A percentile compares a stretch with the other conserved stretches of the same genome.
Conservation (phyloP, 108 stramenopile species). For the Chaetoceros tenuissimus region DNA sequence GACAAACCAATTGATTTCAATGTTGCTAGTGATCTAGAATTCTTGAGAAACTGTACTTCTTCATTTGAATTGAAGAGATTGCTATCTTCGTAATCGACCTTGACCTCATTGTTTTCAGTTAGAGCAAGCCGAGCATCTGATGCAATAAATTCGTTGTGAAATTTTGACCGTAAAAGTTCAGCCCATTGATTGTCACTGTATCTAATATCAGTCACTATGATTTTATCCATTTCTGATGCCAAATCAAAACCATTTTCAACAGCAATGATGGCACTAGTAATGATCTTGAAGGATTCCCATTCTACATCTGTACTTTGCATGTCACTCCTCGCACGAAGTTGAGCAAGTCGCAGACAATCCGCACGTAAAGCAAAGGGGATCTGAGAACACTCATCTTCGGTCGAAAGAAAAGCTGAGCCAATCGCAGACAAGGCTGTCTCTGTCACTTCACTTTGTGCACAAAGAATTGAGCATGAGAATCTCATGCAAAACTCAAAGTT, state of each 20-base stretch:
- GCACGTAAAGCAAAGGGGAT: neutral
- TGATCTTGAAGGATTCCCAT: neutral
- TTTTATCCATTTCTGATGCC: no score
- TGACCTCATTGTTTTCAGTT: no score
- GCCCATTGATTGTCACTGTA: no score
- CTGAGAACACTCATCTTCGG: neutral
- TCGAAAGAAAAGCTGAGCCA: constrained; percentile 30
- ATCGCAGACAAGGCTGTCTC: constrained; percentile 42
- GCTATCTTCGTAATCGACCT: no score
- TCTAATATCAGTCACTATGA: no score
- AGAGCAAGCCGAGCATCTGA: no score
- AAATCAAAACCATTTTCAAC: neutral
- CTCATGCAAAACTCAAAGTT: constrained; percentile 9
- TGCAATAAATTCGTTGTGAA: no score
- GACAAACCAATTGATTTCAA: no score
- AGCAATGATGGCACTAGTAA: neutral
- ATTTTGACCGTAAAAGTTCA: no score
- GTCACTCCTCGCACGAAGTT: neutral
- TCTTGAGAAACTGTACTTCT: no score
- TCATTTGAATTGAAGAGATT: no score
- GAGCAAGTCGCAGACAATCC: neutral
- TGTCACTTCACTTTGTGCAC: constrained; percentile 21
- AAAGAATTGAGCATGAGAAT: constrained; percentile 18
- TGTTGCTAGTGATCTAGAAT: no score
- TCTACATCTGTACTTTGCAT: neutral